phyloP scores from a whole-genome alignment of 2,329 filamentous ascomycete species.

The Sphaerostilbella broomeana region DNA sequence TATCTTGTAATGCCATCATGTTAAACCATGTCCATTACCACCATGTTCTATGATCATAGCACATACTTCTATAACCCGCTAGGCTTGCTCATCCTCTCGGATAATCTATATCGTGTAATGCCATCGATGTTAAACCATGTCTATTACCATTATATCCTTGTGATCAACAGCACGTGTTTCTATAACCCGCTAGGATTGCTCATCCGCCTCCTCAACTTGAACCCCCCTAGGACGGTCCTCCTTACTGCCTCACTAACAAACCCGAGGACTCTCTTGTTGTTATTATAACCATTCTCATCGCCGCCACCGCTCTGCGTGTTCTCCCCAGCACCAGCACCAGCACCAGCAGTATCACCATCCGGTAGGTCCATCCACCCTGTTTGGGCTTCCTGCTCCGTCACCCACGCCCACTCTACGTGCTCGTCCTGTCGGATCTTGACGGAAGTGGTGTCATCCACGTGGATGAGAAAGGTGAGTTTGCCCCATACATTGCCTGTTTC shows the following conservation, averaged over 20 bases:
- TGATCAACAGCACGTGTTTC: background rate
- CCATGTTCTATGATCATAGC: no score
- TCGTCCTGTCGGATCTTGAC: conserved; percentile 29
- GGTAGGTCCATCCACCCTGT: conserved; percentile 19
- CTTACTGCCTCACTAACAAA: conserved; percentile 28
- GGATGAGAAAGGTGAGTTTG: conserved; percentile 25
- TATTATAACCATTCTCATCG: conserved; percentile 16
- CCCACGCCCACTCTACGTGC: conserved; percentile 34
- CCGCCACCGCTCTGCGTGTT: no score
- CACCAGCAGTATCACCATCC: no score
- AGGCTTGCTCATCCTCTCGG: no score
- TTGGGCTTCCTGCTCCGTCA: conserved; percentile 29
- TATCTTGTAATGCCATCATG: no score
- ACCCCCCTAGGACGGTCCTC: conserved; percentile 27
- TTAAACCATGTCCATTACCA: no score
- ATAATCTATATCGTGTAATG: no score
- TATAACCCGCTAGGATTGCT: background rate
- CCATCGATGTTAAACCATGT: no score
- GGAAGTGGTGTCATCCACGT: conserved; percentile 19
- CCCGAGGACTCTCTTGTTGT: conserved; percentile 17
- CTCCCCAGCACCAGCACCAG: no score
- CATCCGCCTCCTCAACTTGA: conserved; percentile 19
- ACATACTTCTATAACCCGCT: no score
- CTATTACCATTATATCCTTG: no score
- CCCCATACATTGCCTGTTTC: conserved; percentile 23